These are phyloP conservation scores for Verticillium tricorpus DNA, from an alignment of 2,329 filamentous ascomycete species.

Conservation along the genomic window DNA sequence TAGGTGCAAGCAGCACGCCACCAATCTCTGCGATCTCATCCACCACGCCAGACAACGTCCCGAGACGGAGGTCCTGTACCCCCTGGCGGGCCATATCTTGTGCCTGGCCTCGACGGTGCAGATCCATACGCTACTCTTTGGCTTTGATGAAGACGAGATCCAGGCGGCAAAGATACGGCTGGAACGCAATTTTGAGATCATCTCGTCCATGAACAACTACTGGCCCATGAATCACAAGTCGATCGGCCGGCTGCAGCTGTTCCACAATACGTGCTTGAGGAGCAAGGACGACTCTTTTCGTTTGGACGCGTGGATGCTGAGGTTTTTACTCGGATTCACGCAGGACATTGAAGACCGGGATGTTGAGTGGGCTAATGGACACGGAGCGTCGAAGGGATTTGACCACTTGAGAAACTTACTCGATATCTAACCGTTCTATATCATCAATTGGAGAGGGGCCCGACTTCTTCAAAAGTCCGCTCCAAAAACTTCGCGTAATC, in stretches of 20 bases:
- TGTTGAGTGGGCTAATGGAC: constrained; percentile 4
- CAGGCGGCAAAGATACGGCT: constrained; percentile 26
- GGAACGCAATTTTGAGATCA: constrained; percentile 38
- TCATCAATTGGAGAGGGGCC: too few relatives aligned
- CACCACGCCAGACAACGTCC: constrained; percentile 29
- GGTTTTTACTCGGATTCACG: constrained; percentile 27
- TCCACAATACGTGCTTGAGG: constrained; percentile 34
- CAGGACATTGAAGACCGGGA: constrained; percentile 21
- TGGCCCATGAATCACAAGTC: constrained; percentile 35
- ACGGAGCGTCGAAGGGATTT: not conserved
- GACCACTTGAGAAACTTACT: not conserved
- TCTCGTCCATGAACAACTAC: constrained; percentile 31
- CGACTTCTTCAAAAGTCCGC: too few relatives aligned
- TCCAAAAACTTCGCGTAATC: too few relatives aligned
- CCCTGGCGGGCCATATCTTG: constrained; percentile 39
- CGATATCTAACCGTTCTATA: not conserved
- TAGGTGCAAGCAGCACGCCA: constrained; percentile 33
- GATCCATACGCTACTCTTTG: constrained; percentile 40
- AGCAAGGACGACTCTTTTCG: constrained; percentile 30
- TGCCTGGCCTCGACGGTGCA: constrained; percentile 41
- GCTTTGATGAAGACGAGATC: constrained; percentile 28
- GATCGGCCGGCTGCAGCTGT: constrained; percentile 32
- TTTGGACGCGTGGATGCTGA: constrained; percentile 36
- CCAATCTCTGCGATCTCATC: constrained; percentile 32
- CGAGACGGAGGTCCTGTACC: constrained; percentile 34